A percentile compares a stretch with the other conserved stretches of the same genome.
phyloP scores from a whole-genome alignment of 495 filamentous ascomycete genomes.

The Penicillium steckii region DNA sequence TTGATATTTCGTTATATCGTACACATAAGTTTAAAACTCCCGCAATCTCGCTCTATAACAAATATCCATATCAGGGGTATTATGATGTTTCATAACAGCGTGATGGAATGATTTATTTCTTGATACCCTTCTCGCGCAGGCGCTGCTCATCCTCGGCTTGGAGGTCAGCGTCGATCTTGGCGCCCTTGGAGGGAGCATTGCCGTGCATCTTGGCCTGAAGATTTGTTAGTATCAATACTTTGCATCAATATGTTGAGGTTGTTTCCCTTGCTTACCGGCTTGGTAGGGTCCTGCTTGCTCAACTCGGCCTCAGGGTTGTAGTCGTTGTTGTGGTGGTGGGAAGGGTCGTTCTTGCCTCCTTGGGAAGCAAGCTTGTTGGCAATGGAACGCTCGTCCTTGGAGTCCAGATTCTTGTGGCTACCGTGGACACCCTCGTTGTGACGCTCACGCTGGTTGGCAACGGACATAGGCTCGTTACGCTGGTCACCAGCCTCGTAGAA shows the following conservation, averaged over 20 bases:
- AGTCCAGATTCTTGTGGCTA: conserved; percentile 68
- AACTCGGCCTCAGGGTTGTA: conserved; percentile 54
- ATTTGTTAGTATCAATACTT: background rate
- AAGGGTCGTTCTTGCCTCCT: conserved; percentile 34
- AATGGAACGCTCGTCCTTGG: conserved; percentile 80
- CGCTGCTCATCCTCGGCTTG: conserved; percentile 67
- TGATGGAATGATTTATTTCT: conserved; percentile 27
- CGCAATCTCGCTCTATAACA: background rate
- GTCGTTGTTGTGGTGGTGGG: conserved; percentile 33
- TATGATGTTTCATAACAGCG: conserved; percentile 14
- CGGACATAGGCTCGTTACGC: conserved; percentile 59
- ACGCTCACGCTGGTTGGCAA: conserved; percentile 49
- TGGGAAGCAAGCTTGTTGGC: conserved; percentile 72
- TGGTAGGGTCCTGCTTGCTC: conserved; percentile 62
- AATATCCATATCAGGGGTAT: conserved; percentile 9
- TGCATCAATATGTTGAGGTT: background rate
- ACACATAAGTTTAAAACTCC: conserved; percentile 15
- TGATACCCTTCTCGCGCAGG: conserved; percentile 59
- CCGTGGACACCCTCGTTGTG: conserved; percentile 67
- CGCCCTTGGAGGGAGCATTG: conserved; percentile 68
- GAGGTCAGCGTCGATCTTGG: conserved; percentile 68
- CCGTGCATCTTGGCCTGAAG: conserved; percentile 66
- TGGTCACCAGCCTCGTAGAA: conserved; percentile 72
- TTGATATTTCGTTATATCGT: conserved; percentile 21
- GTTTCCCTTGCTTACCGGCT: conserved; percentile 54